phyloP scores from a whole-genome alignment of 176 grass and related monocot species.

The Carex kokanica region DNA sequence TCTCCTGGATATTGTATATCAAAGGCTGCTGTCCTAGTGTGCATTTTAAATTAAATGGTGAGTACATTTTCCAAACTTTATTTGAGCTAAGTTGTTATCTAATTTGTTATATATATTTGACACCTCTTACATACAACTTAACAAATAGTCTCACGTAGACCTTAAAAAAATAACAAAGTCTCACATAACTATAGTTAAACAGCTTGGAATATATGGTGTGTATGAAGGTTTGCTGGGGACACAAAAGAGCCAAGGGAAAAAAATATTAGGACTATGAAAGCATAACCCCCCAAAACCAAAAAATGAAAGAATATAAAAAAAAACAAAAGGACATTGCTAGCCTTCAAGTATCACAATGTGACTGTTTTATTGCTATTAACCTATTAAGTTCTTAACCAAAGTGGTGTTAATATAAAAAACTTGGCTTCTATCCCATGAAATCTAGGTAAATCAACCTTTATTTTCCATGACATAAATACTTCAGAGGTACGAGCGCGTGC shows the following conservation, averaged over 20 bases:
- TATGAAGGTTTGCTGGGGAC: neutral
- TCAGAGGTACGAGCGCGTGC: constrained; percentile 49
- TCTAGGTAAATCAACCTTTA: constrained; percentile 31
- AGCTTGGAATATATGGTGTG: neutral
- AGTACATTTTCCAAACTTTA: constrained; percentile 31
- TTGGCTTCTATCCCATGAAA: neutral
- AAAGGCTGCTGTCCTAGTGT: constrained; percentile 38
- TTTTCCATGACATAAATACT: constrained; percentile 33
- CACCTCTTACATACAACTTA: neutral
- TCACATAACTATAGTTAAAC: neutral
- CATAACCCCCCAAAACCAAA: neutral
- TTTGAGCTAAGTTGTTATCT: neutral
- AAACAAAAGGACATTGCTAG: neutral
- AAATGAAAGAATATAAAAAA: neutral
- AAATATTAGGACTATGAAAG: neutral
- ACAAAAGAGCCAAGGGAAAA: too few relatives aligned
- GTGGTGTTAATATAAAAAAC: neutral
- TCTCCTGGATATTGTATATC: constrained; percentile 31
- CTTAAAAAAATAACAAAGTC: neutral
- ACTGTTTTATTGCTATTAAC: neutral
- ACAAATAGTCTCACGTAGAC: neutral
- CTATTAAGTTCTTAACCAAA: neutral
- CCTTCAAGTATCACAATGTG: neutral
- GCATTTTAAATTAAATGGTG: constrained; percentile 35
- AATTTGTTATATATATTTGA: constrained; percentile 18